phyloP scores from a whole-genome alignment of 2,329 filamentous ascomycete species.

The Cercospora beticola region DNA sequence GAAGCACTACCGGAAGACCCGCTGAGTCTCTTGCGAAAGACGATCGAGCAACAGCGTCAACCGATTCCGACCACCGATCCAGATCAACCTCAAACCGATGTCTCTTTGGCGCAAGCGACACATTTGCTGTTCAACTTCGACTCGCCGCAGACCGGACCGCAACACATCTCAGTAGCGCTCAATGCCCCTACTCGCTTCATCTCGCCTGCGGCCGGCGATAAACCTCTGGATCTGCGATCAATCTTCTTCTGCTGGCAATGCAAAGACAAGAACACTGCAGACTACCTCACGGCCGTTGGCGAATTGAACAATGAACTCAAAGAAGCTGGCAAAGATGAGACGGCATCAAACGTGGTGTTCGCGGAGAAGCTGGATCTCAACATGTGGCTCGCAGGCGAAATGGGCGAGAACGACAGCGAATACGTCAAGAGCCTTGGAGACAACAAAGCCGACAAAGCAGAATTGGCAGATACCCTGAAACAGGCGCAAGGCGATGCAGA shows the following conservation, averaged over 20 bases:
- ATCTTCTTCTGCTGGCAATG: conserved; percentile 97
- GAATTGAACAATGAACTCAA: conserved; percentile 74
- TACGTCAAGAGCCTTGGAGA: conserved; percentile 83
- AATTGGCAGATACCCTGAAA: conserved; percentile 52
- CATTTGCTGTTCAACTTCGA: conserved; percentile 52
- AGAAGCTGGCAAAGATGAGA: conserved; percentile 55
- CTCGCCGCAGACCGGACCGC: conserved; percentile 42
- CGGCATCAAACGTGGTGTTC: conserved; percentile 85
- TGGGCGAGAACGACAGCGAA: conserved; percentile 77
- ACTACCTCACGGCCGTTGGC: conserved; percentile 84
- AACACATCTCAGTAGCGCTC: conserved; percentile 55
- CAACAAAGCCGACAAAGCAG: conserved; percentile 54
- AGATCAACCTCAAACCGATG: conserved; percentile 61
- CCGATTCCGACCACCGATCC: conserved; percentile 73
- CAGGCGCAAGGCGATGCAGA: conserved; percentile 39
- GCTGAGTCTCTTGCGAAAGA: conserved; percentile 77
- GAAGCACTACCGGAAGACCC: conserved; percentile 56
- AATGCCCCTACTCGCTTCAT: conserved; percentile 76
- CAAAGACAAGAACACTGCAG: conserved; percentile 82
- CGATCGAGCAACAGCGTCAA: conserved; percentile 68
- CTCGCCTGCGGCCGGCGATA: conserved; percentile 54
- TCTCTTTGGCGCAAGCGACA: conserved; percentile 70
- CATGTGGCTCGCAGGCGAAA: conserved; percentile 87
- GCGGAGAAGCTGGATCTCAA: conserved; percentile 89
- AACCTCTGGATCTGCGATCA: conserved; percentile 69